A percentile compares a stretch with the other conserved stretches of the same genome.
These are phyloP conservation scores for Nicotiana undulata DNA, from an alignment of 257 asterid genomes.

Conservation along the genomic window DNA sequence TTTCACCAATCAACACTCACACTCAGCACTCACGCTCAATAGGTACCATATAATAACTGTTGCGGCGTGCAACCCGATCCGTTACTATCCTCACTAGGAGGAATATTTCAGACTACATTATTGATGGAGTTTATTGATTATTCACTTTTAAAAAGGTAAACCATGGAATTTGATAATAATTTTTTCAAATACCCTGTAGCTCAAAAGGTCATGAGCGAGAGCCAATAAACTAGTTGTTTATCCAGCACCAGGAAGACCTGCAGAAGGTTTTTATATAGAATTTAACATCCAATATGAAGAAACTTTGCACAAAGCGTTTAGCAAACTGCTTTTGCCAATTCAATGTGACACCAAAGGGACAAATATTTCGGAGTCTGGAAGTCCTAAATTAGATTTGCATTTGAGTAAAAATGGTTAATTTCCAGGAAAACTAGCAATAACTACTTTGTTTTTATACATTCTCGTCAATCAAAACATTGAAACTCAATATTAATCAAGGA, in stretches of 20 bases:
- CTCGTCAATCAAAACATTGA: background rate
- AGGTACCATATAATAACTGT: too few species aligned
- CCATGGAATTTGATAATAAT: too few species aligned
- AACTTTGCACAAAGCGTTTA: background rate
- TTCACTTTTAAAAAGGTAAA: too few species aligned
- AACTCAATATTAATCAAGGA: background rate
- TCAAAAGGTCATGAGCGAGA: constrained; percentile 90
- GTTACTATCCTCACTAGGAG: too few species aligned
- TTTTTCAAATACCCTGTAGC: too few species aligned
- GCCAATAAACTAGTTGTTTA: constrained; percentile 93
- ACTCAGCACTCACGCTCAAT: too few species aligned
- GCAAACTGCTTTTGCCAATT: background rate
- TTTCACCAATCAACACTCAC: too few species aligned
- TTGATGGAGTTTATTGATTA: too few species aligned
- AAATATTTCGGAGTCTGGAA: background rate
- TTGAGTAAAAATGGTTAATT: background rate
- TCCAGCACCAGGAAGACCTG: constrained; percentile 99
- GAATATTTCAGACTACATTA: too few species aligned
- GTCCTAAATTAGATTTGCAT: background rate
- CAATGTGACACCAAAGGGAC: background rate
- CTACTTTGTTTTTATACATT: background rate
- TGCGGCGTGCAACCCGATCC: too few species aligned
- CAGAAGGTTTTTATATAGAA: background rate
- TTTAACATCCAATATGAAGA: background rate
- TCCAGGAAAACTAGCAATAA: background rate